phyloP scores from a whole-genome alignment of 306 rosid species.

The Gleditsia sinensis region DNA sequence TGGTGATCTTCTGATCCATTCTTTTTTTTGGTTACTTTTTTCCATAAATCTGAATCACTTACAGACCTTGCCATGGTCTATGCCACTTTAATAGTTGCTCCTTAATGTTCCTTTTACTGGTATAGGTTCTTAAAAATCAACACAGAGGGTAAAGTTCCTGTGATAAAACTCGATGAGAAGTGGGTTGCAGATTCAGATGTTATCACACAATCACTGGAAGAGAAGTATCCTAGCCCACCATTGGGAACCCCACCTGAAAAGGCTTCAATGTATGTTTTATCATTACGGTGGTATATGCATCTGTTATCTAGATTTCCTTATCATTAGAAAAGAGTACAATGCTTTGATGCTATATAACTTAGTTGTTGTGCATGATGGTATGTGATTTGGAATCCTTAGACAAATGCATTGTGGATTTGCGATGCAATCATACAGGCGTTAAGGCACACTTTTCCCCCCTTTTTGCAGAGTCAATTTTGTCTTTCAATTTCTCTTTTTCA shows the following conservation, averaged over 20 bases:
- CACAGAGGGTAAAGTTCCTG: constrained; percentile 86
- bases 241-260: constrained; percentile 76
- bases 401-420: not conserved
- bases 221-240: constrained; percentile 90
- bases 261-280: constrained; percentile 69
- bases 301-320: constrained; percentile 23
- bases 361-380: not conserved
- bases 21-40: not conserved
- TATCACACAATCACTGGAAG: constrained; percentile 75
- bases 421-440: not conserved
- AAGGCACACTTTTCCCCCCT: not conserved
- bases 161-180: constrained; percentile 70
- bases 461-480: not conserved
- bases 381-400: constrained; percentile 5
- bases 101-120: constrained; percentile 24
- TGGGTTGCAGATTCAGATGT: constrained; percentile 94
- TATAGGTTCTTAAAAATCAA: constrained; percentile 78
- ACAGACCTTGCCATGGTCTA: not conserved
- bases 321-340: not conserved
- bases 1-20: constrained; percentile 59
- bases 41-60: not conserved
- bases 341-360: not conserved
- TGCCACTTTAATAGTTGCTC: constrained; percentile 1
- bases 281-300: constrained; percentile 6
- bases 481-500: not conserved